Conservation (phyloP, 768 basidiomycete species). For the Mycena belliarum region DNA sequence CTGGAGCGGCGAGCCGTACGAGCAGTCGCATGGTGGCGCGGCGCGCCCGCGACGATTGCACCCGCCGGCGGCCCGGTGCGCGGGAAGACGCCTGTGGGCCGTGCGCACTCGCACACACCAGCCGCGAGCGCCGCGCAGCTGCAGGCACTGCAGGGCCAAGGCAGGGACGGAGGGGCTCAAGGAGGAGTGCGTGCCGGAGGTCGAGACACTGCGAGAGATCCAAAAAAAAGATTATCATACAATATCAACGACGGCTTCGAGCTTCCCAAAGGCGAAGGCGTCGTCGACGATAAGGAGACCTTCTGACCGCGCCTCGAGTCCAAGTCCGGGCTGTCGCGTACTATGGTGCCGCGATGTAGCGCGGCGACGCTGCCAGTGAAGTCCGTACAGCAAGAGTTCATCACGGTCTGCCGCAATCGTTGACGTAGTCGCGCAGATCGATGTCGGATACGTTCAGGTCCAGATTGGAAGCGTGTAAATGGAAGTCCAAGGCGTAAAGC, state of each 20-base stretch:
- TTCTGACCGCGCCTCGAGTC: too few relatives aligned
- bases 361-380: too few relatives aligned
- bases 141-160: slow-evolving; percentile 60
- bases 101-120: slow-evolving; percentile 50
- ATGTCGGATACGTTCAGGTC: too few relatives aligned
- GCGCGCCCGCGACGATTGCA: slow-evolving; percentile 39
- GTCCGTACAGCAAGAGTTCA: too few relatives aligned
- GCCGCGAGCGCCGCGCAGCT: slow-evolving; percentile 58
- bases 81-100: slow-evolving; percentile 65
- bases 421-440: too few relatives aligned
- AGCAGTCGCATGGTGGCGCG: slow-evolving; percentile 75
- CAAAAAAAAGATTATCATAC: slow-evolving; percentile 94
- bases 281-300: slow-evolving; percentile 78
- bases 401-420: too few relatives aligned
- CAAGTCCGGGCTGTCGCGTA: too few relatives aligned
- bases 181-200: slow-evolving; percentile 77
- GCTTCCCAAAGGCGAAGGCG: slow-evolving; percentile 59
- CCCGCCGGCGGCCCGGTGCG: slow-evolving; percentile 49
- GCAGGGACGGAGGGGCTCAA: slow-evolving; percentile 93
- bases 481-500: too few relatives aligned
- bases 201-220: slow-evolving; percentile 69
- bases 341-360: too few relatives aligned
- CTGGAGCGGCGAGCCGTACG: slow-evolving; percentile 8
- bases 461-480: too few relatives aligned
- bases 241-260: slow-evolving; percentile 97